Evolutionary conservation across 495 filamentous ascomycete genomes (phyloP).

Genomic region (Daldinia loculata): DNA sequence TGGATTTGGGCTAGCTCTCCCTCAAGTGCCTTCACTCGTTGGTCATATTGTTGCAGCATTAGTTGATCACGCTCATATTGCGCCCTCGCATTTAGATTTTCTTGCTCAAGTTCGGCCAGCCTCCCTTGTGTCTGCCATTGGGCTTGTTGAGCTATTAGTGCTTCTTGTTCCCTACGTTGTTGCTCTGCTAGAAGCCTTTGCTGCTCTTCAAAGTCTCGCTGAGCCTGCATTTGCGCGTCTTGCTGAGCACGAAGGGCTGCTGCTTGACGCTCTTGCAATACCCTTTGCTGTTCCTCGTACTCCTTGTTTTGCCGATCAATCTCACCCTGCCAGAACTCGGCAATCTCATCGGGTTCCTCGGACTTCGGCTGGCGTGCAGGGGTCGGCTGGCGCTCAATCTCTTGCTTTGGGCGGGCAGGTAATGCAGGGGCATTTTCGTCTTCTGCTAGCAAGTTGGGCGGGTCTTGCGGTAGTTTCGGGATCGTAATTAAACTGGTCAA

Average conservation of each 20-base stretch:
- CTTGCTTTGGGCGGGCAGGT: slow-evolving; percentile 80
- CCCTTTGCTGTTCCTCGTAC: slow-evolving; percentile 90
- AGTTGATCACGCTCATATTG: slow-evolving; percentile 97
- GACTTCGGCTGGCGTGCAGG: slow-evolving; percentile 70
- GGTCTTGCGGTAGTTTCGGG: slow-evolving; percentile 93
- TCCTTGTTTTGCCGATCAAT: slow-evolving; percentile 89
- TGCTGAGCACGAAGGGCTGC: slow-evolving; percentile 72
- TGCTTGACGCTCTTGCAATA: slow-evolving; percentile 83
- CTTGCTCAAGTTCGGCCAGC: slow-evolving; percentile 90
- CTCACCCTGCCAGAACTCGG: slow-evolving; percentile 97
- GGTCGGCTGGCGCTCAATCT: slow-evolving; percentile 70
- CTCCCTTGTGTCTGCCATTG: slow-evolving; percentile 92
- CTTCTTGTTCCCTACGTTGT: slow-evolving; percentile 88
- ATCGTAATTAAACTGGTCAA: slow-evolving; percentile 95
- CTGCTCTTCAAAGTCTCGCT: slow-evolving; percentile 94
- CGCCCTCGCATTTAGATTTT: slow-evolving; percentile 91
- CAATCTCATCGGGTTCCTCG: slow-evolving; percentile 91
- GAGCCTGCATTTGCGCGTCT: slow-evolving; percentile 79
- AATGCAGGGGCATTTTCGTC: slow-evolving; percentile 84
- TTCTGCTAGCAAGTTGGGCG: slow-evolving; percentile 85
- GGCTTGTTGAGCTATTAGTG: slow-evolving; percentile 84
- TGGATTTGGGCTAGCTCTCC: slow-evolving; percentile 84
- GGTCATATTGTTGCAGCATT: slow-evolving; percentile 96
- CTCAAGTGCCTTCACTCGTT: slow-evolving; percentile 90
- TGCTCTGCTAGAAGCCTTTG: slow-evolving; percentile 89